Percentiles rank a stretch among this genome's conserved stretches.
phyloP scores from a whole-genome alignment of 106 monocot genomes.

The Iris macrosiphon region DNA sequence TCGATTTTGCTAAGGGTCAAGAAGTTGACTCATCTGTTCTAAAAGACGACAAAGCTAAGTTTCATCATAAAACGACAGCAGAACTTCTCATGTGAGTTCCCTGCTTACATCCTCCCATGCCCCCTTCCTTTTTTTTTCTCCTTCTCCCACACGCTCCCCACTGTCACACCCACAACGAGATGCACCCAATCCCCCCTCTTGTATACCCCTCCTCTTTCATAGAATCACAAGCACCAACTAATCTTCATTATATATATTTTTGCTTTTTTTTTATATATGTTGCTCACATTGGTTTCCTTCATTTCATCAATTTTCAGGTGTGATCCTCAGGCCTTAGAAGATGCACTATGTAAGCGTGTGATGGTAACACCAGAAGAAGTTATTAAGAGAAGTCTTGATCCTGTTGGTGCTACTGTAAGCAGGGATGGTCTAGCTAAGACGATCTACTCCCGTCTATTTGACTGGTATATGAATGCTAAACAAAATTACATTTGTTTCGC shows the following conservation, averaged over 20 bases:
- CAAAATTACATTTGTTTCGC: background rate
- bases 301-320: conserved; percentile 54
- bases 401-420: conserved; percentile 62
- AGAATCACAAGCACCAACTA: no score
- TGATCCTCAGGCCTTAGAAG: conserved; percentile 75
- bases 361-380: conserved; percentile 99
- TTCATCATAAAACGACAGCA: conserved; percentile 83
- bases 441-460: conserved; percentile 89
- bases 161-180: no score
- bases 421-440: conserved; percentile 99
- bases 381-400: conserved; percentile 88
- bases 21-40: conserved; percentile 92
- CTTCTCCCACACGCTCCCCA: no score
- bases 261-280: background rate
- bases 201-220: no score
- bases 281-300: background rate
- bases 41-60: conserved; percentile 93
- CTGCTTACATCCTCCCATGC: no score
- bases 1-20: conserved; percentile 86
- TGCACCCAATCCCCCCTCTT: no score
- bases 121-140: background rate
- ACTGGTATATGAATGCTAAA: conserved; percentile 45
- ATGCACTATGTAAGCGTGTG: conserved; percentile 91
- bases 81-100: conserved; percentile 77
- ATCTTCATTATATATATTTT: no score